These are phyloP conservation scores for Fusarium sp. DNA, from an alignment of 2,329 filamentous ascomycete genomes.

Conservation along the genomic window DNA sequence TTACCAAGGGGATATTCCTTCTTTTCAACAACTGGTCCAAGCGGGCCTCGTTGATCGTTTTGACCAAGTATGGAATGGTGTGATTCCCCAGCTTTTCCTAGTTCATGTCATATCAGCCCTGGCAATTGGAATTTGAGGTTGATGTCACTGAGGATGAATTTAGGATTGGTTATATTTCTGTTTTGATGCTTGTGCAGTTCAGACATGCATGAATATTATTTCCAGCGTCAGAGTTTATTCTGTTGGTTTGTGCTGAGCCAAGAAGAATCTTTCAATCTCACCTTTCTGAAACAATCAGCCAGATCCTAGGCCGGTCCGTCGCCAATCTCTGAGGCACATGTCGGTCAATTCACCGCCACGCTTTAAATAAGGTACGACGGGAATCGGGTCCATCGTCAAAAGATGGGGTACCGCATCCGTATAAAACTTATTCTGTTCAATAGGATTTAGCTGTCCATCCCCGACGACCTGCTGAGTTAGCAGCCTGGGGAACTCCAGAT, in stretches of 20 bases:
- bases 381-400: no score
- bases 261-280: background rate
- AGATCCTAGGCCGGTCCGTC: no score
- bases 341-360: background rate
- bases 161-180: background rate
- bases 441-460: background rate
- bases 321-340: background rate
- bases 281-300: background rate
- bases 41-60: no score
- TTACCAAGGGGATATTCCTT: background rate
- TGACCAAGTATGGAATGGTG: no score
- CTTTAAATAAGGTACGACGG: background rate
- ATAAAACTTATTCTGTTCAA: no score
- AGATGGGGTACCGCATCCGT: no score
- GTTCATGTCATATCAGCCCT: background rate
- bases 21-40: background rate
- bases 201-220: background rate
- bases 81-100: background rate
- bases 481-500: background rate
- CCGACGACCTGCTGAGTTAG: background rate
- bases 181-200: background rate
- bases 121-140: background rate
- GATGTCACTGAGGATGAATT: background rate
- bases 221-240: background rate
- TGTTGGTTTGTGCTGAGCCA: background rate